Evolutionary conservation across 1,284 basidiomycete genomes (phyloP).

Genomic region (Microbotryomycetes sp.): DNA sequence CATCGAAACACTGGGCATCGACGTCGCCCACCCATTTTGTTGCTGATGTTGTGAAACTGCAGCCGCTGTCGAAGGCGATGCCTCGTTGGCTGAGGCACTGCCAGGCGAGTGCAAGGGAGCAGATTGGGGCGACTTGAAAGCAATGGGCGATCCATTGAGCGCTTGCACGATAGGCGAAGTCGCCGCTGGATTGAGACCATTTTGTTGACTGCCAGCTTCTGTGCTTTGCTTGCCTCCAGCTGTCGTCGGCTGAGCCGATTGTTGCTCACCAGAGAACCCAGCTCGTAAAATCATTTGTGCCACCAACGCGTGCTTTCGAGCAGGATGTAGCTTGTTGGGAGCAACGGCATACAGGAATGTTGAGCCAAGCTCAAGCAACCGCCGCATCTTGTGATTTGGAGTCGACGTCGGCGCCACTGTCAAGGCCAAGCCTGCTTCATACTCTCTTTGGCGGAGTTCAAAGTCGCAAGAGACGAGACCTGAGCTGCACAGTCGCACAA

Average conservation of each 20-base stretch:
- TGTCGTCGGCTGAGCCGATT: too few relatives aligned
- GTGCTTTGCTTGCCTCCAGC: too few relatives aligned
- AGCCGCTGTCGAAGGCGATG: not conserved
- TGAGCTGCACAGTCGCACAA: constrained; percentile 14
- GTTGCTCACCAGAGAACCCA: too few relatives aligned
- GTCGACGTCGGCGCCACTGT: constrained; percentile 11
- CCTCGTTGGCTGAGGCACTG: not conserved
- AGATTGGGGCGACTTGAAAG: not conserved
- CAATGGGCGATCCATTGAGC: not conserved
- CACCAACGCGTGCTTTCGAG: constrained; percentile 14
- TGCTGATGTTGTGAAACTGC: not conserved
- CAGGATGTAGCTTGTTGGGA: constrained; percentile 22
- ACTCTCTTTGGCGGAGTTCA: constrained; percentile 11
- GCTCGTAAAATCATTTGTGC: constrained; percentile 20
- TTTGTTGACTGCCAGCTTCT: too few relatives aligned
- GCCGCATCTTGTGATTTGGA: constrained; percentile 18
- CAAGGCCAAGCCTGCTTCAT: constrained; percentile 21
- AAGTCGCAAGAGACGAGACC: constrained; percentile 28
- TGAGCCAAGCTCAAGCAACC: constrained; percentile 25
- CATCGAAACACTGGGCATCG: not conserved
- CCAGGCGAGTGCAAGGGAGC: too few relatives aligned
- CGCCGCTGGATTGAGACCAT: too few relatives aligned
- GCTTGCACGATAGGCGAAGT: not conserved
- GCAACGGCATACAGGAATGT: constrained; percentile 23
- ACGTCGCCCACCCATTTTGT: not conserved